Evolutionary conservation across 176 grass and related monocot genomes (phyloP).

Genomic region (Aechmea fasciata): DNA sequence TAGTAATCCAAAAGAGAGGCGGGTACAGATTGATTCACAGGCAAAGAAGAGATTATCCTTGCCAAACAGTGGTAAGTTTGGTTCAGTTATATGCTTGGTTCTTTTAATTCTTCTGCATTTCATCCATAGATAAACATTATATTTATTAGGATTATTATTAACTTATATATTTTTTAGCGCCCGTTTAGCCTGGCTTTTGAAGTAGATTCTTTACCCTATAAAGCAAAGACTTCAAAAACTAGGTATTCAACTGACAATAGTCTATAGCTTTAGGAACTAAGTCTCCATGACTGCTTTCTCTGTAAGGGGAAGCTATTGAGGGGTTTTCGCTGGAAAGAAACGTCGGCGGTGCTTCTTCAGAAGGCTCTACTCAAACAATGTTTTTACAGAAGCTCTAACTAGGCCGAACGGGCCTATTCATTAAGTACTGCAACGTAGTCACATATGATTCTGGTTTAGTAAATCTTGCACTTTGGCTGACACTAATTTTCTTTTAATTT

Average conservation of each 20-base stretch:
- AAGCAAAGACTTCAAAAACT: no score
- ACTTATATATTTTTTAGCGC: neutral
- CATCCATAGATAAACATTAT: no score
- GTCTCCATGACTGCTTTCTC: no score
- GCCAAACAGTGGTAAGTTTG: conserved; percentile 39
- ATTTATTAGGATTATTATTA: neutral
- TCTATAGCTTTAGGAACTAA: no score
- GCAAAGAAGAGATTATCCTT: conserved; percentile 64
- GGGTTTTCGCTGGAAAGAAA: no score
- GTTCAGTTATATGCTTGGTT: neutral
- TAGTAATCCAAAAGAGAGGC: conserved; percentile 81
- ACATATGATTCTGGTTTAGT: neutral
- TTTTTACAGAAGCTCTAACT: no score
- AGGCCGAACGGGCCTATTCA: no score
- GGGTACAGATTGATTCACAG: conserved; percentile 28
- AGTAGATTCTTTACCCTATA: neutral
- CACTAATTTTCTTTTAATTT: neutral
- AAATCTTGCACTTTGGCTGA: neutral
- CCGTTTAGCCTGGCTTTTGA: neutral
- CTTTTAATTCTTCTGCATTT: neutral
- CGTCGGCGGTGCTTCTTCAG: no score
- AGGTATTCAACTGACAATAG: no score
- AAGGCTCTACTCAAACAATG: no score
- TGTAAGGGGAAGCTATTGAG: no score
- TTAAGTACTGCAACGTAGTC: neutral